Evolutionary conservation across 192 early-diverging fungal genomes (phyloP).

Genomic region (Pilobolus umbonatus): DNA sequence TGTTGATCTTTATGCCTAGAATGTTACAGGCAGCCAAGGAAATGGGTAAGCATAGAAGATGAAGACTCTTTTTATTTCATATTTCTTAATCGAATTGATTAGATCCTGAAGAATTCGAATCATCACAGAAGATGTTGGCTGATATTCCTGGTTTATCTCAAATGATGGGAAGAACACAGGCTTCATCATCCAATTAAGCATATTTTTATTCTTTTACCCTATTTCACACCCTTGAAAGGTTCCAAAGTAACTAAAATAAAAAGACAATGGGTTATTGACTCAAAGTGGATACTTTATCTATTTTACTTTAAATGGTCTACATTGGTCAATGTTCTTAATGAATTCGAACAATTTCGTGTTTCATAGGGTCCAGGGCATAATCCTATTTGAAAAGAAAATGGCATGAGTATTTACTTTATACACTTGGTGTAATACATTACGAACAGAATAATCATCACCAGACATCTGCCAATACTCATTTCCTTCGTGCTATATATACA

Average conservation of each 20-base stretch:
- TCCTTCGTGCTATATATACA: slow-evolving; percentile 3
- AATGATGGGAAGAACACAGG: slow-evolving; percentile 17
- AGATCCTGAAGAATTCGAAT: slow-evolving; percentile 46
- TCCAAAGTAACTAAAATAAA: background rate
- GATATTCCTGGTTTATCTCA: slow-evolving; percentile 45
- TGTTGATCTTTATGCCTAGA: slow-evolving; percentile 54
- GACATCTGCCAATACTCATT: slow-evolving; percentile 1
- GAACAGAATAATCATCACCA: background rate
- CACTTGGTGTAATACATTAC: background rate
- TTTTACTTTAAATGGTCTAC: slow-evolving; percentile 4
- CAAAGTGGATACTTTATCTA: background rate
- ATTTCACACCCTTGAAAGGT: slow-evolving; percentile 1
- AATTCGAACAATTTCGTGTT: slow-evolving; percentile 1
- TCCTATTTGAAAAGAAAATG: background rate
- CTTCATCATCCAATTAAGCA: background rate
- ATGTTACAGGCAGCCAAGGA: slow-evolving; percentile 38
- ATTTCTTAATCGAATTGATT: background rate
- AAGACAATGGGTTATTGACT: background rate
- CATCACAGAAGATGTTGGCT: slow-evolving; percentile 43
- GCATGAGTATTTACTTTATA: background rate
- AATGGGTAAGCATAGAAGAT: slow-evolving; percentile 26
- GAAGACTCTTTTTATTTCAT: background rate
- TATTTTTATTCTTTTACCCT: background rate
- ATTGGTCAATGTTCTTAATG: background rate
- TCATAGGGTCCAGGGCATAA: background rate